Base-by-base conservation (phyloP, 768 basidiomycete species). In the Macrolepiota dolichaula region DNA sequence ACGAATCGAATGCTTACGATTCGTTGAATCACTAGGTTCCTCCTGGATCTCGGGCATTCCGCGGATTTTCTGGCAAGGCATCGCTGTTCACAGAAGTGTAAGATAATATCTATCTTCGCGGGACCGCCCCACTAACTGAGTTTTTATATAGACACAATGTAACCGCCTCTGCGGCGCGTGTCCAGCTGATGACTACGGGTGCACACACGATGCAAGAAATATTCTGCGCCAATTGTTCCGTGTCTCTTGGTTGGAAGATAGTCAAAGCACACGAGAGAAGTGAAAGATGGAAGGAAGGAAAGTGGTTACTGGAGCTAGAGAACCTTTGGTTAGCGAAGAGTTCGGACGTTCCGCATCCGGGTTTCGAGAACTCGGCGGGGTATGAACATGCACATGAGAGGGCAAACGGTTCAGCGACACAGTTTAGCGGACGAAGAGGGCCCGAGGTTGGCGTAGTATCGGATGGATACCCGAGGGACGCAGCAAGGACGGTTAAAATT, bases 191-290 rank as follows among this genome's bases (percentile, higher is more conserved):
- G 85, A 76, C 74, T 44, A 84, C 85, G 9, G 85, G 86, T 27
- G 85, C 84, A 19, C 84, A 87, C 65, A 84, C 83, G 13, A 81
- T 85, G 75, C 79, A 82, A 68, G 82, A 85, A 69, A 76, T 83
- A 29, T 72, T 73, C 17, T 87, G 85, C 69, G 69, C 75, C 4
- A 72, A 71, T 4, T 86, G 85, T 66, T 73, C 76, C 35, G 63
- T 74, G 10, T 84, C 83, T 67, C 73, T 87, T n/a, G 86, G 86
- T 12, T 88, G 83, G 83, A 82, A 83, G 69, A 85, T 88, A 52
- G 71, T 84, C 4, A 79, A 80, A 36, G 85, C 85, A 3, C 80
- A 82, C 65, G 84, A 85, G 60, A 66, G 68, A 40, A 71, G 82
- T 2, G 86, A 88, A 70, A 75, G 76, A 44, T 88, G 86, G 86